Percentiles rank a stretch among this genome's conserved stretches.
phyloP scores from a whole-genome alignment of 768 basidiomycete genomes.

The Phanerochaete sordida region DNA sequence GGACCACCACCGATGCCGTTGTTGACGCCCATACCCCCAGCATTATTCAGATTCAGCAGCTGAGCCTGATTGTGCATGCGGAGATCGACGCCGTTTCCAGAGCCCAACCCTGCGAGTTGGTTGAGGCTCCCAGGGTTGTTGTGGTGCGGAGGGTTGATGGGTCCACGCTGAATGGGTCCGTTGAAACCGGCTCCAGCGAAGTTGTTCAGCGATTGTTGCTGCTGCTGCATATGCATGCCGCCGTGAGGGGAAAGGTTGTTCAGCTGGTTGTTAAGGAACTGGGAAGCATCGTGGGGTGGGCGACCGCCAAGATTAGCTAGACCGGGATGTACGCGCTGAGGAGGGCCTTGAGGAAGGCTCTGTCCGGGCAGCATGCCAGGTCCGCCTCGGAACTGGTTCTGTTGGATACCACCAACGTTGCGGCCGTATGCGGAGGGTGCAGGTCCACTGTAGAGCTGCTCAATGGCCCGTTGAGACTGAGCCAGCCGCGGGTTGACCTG shows the following conservation, averaged over 20 bases:
- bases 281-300: slow-evolving; percentile 74
- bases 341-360: slow-evolving; percentile 34
- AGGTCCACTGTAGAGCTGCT: slow-evolving; percentile 53
- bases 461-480: slow-evolving; percentile 45
- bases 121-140: slow-evolving; percentile 45
- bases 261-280: slow-evolving; percentile 39
- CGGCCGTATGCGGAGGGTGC: slow-evolving; percentile 48
- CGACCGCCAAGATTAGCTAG: slow-evolving; percentile 80
- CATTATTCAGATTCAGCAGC: slow-evolving; percentile 39
- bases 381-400: slow-evolving; percentile 30
- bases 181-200: slow-evolving; percentile 37
- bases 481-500: slow-evolving; percentile 60
- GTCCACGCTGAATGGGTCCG: slow-evolving; percentile 21
- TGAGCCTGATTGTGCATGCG: slow-evolving; percentile 34
- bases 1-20: slow-evolving; percentile 36
- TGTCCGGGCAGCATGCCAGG: background rate
- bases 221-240: slow-evolving; percentile 41
- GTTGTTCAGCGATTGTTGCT: slow-evolving; percentile 50
- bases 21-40: slow-evolving; percentile 27
- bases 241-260: slow-evolving; percentile 33
- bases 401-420: slow-evolving; percentile 50
- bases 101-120: slow-evolving; percentile 49
- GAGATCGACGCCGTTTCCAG: slow-evolving; percentile 51
- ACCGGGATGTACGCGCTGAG: slow-evolving; percentile 68
- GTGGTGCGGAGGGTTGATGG: slow-evolving; percentile 42